Base-by-base conservation (phyloP, 192 early-diverging fungal species). In the Mortierella hygrophila region DNA sequence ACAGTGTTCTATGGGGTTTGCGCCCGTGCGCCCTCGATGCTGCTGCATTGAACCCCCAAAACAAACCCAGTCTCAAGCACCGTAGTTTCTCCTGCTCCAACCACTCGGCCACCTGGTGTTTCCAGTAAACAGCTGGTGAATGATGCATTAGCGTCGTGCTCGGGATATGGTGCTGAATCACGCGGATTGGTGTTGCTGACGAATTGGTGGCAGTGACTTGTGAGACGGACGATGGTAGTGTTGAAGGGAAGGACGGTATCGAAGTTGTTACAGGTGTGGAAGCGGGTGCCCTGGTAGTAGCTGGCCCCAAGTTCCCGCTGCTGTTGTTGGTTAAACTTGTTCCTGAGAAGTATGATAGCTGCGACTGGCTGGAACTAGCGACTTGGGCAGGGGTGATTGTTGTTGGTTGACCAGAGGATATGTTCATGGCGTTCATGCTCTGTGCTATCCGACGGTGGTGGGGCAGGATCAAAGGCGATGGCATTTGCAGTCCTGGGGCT, bases 41-140 rank as follows among this genome's bases (percentile, higher is more conserved):
- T 6, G 41, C 75, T 13, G 75, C 71, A 47, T 80, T 86, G 65
- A 81, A 74, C n/a, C 84, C 79, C 84, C 84, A 86, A 49, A 86
- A 86, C n/a, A 86, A 21, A 11, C 84, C 84, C 4, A 86, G 29
- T 23, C 84, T 42, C 32, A 86, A 44, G 41, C 84, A 81, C 20
- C 84, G 69, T 54, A 86, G 26, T 37, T 86, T 86, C 41, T 86
- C 84, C 37, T 81, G 84, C 70, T 86, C 84, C 35, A 86, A n/a
- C 84, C 84, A 86, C 41, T 86, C 84, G 20, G 77, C 84, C 5
- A 86, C 84, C 29, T 86, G 84, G 20, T 86, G 29, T 44, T 86
- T 86, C 84, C 84, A 86, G 37, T 86, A 86, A 0, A 86, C 79
- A 4, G 84, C 84, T 1, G 84, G 84, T 5, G 75, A 65, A 35